Percentiles rank a stretch among this genome's conserved stretches.
Conservation (phyloP, 1,284 basidiomycete genomes). For the Moesziomyces antarcticus region DNA sequence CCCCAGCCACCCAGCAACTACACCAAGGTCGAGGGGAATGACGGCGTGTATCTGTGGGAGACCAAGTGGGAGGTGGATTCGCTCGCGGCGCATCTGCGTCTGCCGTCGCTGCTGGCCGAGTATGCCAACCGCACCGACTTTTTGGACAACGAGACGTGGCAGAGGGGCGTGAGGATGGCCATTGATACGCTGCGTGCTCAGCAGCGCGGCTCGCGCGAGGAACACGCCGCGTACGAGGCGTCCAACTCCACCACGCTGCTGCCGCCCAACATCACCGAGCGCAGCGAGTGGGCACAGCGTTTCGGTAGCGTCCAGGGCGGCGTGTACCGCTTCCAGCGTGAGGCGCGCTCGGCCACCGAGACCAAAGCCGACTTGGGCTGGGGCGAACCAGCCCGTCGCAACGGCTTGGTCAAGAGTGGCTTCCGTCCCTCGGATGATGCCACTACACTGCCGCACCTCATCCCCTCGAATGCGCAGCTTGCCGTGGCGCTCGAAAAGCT, state of each 20-base stretch:
- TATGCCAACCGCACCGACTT: slow-evolving; percentile 39
- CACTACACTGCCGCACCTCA: slow-evolving; percentile 51
- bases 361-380: slow-evolving; percentile 53
- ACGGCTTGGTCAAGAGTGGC: slow-evolving; percentile 53
- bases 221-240: slow-evolving; percentile 29
- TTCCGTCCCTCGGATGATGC: slow-evolving; percentile 59
- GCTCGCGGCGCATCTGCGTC: slow-evolving; percentile 36
- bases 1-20: slow-evolving; percentile 39
- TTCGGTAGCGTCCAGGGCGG: slow-evolving; percentile 46
- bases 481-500: slow-evolving; percentile 43
- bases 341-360: slow-evolving; percentile 42
- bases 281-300: slow-evolving; percentile 35
- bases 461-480: slow-evolving; percentile 53
- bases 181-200: slow-evolving; percentile 44
- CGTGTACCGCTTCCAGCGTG: slow-evolving; percentile 53
- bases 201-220: slow-evolving; percentile 43
- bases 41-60: slow-evolving; percentile 57
- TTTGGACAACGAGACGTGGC: slow-evolving; percentile 39
- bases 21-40: slow-evolving; percentile 58
- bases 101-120: slow-evolving; percentile 33
- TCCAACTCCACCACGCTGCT: slow-evolving; percentile 19
- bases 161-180: slow-evolving; percentile 39
- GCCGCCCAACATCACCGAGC: slow-evolving; percentile 21
- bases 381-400: slow-evolving; percentile 44
- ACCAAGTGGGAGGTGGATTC: slow-evolving; percentile 61